Percentiles rank a stretch among this genome's conserved stretches.
phyloP scores from a whole-genome alignment of 2,329 filamentous ascomycete genomes.

The Fusarium beomiforme region DNA sequence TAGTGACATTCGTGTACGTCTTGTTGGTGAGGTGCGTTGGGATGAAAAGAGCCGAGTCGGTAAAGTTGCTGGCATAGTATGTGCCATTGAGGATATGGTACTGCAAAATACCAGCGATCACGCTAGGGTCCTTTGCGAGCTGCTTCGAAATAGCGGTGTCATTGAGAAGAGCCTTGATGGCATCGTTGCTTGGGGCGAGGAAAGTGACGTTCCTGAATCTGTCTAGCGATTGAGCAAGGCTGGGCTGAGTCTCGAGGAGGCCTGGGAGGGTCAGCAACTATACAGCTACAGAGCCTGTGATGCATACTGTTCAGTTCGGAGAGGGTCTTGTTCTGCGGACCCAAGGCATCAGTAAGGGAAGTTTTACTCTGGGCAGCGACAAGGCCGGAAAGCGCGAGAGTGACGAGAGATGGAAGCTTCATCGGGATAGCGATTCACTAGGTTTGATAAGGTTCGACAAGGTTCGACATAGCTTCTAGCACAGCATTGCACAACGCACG shows the following conservation, averaged over 20 bases:
- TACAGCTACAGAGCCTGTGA: too few species aligned
- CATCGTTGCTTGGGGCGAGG: constrained; percentile 65
- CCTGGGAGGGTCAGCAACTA: constrained; percentile 21
- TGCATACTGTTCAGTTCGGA: constrained; percentile 37
- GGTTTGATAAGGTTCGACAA: too few species aligned
- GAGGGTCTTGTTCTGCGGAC: constrained; percentile 40
- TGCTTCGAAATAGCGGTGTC: constrained; percentile 53
- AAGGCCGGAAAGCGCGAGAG: constrained; percentile 30
- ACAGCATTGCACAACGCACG: too few species aligned
- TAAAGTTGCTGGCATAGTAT: constrained; percentile 47
- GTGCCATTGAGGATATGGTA: constrained; percentile 67
- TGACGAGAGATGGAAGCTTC: constrained; percentile 30
- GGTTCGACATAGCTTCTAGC: too few species aligned
- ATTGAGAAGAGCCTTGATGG: constrained; percentile 60
- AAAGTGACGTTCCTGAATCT: constrained; percentile 47
- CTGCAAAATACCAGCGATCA: constrained; percentile 58
- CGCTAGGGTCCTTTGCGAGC: constrained; percentile 49
- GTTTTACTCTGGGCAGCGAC: constrained; percentile 35
- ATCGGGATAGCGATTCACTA: too few species aligned
- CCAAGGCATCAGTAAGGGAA: constrained; percentile 38
- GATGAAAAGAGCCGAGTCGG: constrained; percentile 47
- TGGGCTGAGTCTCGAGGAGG: constrained; percentile 24
- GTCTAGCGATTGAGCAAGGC: too few species aligned
- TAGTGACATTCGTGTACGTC: constrained; percentile 53
- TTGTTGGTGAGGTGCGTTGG: constrained; percentile 56